A percentile compares a stretch with the other conserved stretches of the same genome.
Evolutionary conservation across 192 early-diverging fungal species (phyloP).

Genomic region (Entophlyctis luteolus): DNA sequence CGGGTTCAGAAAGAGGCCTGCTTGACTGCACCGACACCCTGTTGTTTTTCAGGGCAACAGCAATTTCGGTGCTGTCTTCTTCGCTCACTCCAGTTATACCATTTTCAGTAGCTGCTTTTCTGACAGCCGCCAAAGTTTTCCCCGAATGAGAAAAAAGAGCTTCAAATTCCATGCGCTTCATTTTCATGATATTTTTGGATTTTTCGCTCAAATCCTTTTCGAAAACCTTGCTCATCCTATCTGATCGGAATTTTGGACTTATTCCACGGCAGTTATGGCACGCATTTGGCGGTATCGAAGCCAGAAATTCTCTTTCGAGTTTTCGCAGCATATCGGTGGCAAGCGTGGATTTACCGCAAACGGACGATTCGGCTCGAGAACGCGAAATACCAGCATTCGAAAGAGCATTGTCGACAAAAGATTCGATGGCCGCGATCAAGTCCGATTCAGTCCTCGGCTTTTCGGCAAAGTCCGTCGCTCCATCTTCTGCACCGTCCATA

Average conservation of each 20-base stretch:
- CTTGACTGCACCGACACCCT: too few species aligned
- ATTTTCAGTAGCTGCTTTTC: slow-evolving; percentile 7
- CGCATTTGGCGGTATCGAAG: slow-evolving; percentile 30
- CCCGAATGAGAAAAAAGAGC: slow-evolving; percentile 24
- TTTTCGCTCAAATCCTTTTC: slow-evolving; percentile 67
- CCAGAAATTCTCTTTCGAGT: slow-evolving; percentile 49
- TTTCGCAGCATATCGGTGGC: slow-evolving; percentile 44
- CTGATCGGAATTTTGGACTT: slow-evolving; percentile 71
- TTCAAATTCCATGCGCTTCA: slow-evolving; percentile 49
- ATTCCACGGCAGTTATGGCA: slow-evolving; percentile 49
- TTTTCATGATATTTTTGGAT: slow-evolving; percentile 55
- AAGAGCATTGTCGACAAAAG: slow-evolving; percentile 52
- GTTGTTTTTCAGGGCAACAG: too few species aligned
- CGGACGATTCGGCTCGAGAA: not conserved
- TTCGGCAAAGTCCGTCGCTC: slow-evolving; percentile 7
- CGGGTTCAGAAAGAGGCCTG: slow-evolving; percentile 4
- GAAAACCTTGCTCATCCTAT: slow-evolving; percentile 83
- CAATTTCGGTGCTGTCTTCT: too few species aligned
- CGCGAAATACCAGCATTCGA: slow-evolving; percentile 14
- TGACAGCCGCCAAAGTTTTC: not conserved
- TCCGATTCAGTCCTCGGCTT: slow-evolving; percentile 39
- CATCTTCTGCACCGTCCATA: slow-evolving; percentile 43
- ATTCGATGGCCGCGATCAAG: slow-evolving; percentile 60
- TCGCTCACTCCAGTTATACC: too few species aligned
- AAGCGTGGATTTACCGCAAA: slow-evolving; percentile 37